Evolutionary conservation across 2,329 filamentous ascomycete species (phyloP), one percentile per base, ranked within the genome.

Genomic region (Penicillium vulpinum): DNA sequence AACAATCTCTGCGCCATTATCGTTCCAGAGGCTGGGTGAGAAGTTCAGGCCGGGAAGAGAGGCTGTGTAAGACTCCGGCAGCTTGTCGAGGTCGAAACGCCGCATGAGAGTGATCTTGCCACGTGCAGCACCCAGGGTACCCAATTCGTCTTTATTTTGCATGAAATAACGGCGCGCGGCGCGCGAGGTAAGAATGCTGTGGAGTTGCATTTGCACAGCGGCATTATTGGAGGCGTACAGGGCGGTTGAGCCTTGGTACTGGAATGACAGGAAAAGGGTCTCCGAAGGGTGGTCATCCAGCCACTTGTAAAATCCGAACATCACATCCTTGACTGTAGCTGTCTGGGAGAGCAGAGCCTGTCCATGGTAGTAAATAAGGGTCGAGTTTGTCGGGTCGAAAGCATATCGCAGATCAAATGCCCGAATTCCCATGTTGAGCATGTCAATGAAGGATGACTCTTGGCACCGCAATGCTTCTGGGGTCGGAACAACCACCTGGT

Each of bases 351-450:
- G 68, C 28, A 83, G 69, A 7, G 77, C 80, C 31, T 74, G 59
- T 7, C 71, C 70, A 61, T 83, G 81, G 72, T 78, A 83, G 67
- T 82, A 83, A 3, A 81, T 75, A 1, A 83, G 68, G 1, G 68
- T 73, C 9, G 68, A 74, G 50, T 77, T 78, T 2, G 76, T 76
- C 2, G 77, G 73, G 60, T 83, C 80, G 31, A 78, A 71, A 3
- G 79, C 80, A 62, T 78, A 80, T n/a, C 80, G 72, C 38, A 83
- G 67, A 60, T 83, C 81, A 56, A 83, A 81, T 35, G 75, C 80
- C 16, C 81, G 77, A 15, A 82, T 76, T 7, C 80, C 81, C 26
- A 70, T 71, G 44, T 78, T 70, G 0, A 83, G 73, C 66, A 78
- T 76, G 21, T 68, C 67, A 15, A 73, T 62, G 0, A 81, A 64